phyloP scores from a whole-genome alignment of 257 asterid genomes.

The Pogostemon cablin region DNA sequence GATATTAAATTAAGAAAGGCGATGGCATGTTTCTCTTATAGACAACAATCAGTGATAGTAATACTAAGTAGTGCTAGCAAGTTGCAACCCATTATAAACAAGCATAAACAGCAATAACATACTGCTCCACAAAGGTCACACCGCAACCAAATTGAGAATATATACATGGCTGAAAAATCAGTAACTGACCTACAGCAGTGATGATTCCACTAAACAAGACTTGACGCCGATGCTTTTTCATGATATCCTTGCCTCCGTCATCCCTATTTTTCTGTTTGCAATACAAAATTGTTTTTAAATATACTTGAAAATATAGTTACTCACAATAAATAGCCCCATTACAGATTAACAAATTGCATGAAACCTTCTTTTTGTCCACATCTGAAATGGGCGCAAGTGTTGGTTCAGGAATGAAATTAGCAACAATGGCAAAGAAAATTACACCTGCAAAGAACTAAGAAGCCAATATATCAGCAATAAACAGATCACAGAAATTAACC shows the following conservation, averaged over 20 bases:
- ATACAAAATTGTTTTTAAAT: conserved; percentile 26
- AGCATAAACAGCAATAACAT: not conserved
- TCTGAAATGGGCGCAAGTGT: conserved; percentile 60
- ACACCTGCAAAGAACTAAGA: conserved; percentile 91
- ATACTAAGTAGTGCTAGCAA: not conserved
- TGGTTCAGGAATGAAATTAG: conserved; percentile 92
- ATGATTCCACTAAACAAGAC: conserved; percentile 81
- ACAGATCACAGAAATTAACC: conserved; percentile 24
- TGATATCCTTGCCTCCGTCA: conserved; percentile 59
- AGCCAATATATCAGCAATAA: conserved; percentile 39
- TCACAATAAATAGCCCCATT: conserved; percentile 9
- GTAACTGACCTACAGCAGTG: conserved; percentile 72
- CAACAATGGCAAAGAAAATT: conserved; percentile 70
- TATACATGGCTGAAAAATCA: conserved; percentile 14
- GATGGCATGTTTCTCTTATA: not conserved
- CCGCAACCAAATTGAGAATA: conserved; percentile 22
- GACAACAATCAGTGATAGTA: not conserved
- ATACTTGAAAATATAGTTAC: conserved; percentile 15
- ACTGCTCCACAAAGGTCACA: conserved; percentile 2
- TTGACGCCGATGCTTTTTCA: conserved; percentile 85
- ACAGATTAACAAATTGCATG: conserved; percentile 23
- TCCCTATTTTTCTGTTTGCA: conserved; percentile 59
- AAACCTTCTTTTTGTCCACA: conserved; percentile 63
- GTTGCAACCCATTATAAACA: not conserved
- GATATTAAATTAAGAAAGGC: not conserved